Percentiles rank a stretch among this genome's conserved stretches.
Evolutionary conservation across 768 basidiomycete genomes (phyloP).

Genomic region (Phylloporus rhodoxanthus): DNA sequence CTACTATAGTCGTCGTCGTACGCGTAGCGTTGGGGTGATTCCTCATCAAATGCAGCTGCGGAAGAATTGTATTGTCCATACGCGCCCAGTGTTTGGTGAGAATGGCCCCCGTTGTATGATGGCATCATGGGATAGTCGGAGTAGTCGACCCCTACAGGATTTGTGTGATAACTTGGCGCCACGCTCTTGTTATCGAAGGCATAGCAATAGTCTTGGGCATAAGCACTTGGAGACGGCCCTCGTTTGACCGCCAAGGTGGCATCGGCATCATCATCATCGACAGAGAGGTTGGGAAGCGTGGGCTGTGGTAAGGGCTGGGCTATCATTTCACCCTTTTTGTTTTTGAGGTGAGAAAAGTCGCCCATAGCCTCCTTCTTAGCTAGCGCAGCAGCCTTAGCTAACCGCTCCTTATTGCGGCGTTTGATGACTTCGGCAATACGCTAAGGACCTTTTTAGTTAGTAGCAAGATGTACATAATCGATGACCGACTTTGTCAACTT

Average conservation of each 20-base stretch:
- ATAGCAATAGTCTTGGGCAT: slow-evolving; percentile 53
- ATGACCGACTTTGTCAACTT: slow-evolving; percentile 83
- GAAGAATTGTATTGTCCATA: slow-evolving; percentile 58
- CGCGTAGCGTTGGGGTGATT: slow-evolving; percentile 41
- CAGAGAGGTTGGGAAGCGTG: slow-evolving; percentile 86
- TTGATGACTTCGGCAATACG: slow-evolving; percentile 93
- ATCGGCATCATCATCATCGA: slow-evolving; percentile 65
- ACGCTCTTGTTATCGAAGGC: slow-evolving; percentile 43
- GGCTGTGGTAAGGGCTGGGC: slow-evolving; percentile 85
- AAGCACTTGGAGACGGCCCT: slow-evolving; percentile 48
- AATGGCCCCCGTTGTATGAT: slow-evolving; percentile 60
- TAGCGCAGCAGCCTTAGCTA: slow-evolving; percentile 70
- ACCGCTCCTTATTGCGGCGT: slow-evolving; percentile 80
- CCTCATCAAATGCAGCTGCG: slow-evolving; percentile 47
- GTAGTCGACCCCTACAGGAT: slow-evolving; percentile 38
- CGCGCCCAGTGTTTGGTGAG: slow-evolving; percentile 46
- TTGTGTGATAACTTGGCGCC: slow-evolving; percentile 32
- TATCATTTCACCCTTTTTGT: slow-evolving; percentile 83
- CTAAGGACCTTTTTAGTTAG: slow-evolving; percentile 35
- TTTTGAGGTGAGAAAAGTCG: slow-evolving; percentile 86
- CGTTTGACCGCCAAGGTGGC: slow-evolving; percentile 51
- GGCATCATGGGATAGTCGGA: slow-evolving; percentile 68
- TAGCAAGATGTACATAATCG: neutral
- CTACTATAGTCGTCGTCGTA: slow-evolving; percentile 72
- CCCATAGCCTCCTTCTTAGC: slow-evolving; percentile 90